Conservation (phyloP, 1,139 yeast genomes). For the Oligophagozyma castellii region DNA sequence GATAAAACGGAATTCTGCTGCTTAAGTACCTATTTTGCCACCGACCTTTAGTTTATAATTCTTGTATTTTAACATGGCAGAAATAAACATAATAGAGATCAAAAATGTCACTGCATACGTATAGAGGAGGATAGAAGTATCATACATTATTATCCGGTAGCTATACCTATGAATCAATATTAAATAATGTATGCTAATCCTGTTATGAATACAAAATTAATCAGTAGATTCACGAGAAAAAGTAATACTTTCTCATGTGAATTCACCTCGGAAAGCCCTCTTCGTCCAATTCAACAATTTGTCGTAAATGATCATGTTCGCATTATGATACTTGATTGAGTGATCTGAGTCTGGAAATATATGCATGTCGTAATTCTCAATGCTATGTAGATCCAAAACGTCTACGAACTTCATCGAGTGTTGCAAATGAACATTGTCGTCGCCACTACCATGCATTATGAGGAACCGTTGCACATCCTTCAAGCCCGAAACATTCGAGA, state of each 20-base stretch:
- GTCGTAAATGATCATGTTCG: constrained; percentile 50
- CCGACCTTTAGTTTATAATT: no score
- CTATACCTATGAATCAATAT: neutral
- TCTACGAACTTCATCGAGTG: constrained; percentile 54
- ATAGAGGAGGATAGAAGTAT: no score
- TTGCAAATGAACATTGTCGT: constrained; percentile 72
- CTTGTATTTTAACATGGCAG: no score
- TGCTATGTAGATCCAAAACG: constrained; percentile 38
- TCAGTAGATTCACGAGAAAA: neutral
- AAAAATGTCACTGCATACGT: no score
- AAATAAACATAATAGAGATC: no score
- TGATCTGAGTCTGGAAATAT: constrained; percentile 75
- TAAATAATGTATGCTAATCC: neutral
- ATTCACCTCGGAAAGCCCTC: constrained; percentile 39
- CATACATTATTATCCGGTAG: neutral
- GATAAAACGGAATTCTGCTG: no score
- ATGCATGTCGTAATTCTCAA: constrained; percentile 62
- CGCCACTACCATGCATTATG: constrained; percentile 71
- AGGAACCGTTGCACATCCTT: constrained; percentile 43
- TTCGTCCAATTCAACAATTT: constrained; percentile 47
- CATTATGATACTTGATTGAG: constrained; percentile 57
- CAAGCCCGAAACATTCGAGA: constrained; percentile 32
- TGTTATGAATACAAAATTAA: neutral
- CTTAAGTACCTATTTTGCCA: no score
- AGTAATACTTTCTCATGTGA: constrained; percentile 6